Evolutionary conservation across 441 rosid genomes (phyloP).

Genomic region (Macaranga tanarius): DNA sequence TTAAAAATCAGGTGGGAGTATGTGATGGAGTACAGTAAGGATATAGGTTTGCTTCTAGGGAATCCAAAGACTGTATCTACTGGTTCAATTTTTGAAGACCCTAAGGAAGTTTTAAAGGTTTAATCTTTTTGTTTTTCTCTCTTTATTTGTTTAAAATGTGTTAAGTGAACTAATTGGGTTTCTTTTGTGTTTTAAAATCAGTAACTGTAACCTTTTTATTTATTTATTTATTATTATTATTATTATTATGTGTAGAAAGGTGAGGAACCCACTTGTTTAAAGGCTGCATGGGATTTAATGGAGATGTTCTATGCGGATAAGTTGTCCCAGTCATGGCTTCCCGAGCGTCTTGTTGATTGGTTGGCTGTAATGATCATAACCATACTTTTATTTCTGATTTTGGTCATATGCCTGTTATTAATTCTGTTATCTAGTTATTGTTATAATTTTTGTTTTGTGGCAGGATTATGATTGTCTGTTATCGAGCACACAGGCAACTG

Average conservation of each 20-base stretch:
- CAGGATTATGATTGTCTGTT: constrained; percentile 83
- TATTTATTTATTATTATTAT: too few relatives aligned
- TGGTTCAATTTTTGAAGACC: constrained; percentile 55
- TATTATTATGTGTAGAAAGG: constrained; percentile 37
- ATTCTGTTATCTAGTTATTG: background rate
- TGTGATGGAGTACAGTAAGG: constrained; percentile 87
- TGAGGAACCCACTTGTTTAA: constrained; percentile 61
- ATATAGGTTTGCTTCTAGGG: constrained; percentile 63
- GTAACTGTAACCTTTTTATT: too few relatives aligned
- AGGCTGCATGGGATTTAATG: constrained; percentile 97
- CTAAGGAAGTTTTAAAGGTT: constrained; percentile 60
- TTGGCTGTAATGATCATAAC: constrained; percentile 61
- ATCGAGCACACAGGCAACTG: constrained; percentile 53
- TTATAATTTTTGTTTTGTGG: constrained; percentile 13
- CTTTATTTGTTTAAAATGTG: too few relatives aligned
- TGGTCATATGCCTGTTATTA: background rate
- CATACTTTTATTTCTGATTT: background rate
- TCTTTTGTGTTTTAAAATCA: too few relatives aligned
- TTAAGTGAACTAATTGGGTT: too few relatives aligned
- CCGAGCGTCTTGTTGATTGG: constrained; percentile 88
- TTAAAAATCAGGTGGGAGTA: constrained; percentile 67
- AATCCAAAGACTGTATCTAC: constrained; percentile 33
- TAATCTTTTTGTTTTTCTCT: background rate
- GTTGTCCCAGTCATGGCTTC: constrained; percentile 72
- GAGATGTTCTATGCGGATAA: constrained; percentile 81